Conservation (phyloP, 768 basidiomycete species). For the Naematelia encephala region DNA sequence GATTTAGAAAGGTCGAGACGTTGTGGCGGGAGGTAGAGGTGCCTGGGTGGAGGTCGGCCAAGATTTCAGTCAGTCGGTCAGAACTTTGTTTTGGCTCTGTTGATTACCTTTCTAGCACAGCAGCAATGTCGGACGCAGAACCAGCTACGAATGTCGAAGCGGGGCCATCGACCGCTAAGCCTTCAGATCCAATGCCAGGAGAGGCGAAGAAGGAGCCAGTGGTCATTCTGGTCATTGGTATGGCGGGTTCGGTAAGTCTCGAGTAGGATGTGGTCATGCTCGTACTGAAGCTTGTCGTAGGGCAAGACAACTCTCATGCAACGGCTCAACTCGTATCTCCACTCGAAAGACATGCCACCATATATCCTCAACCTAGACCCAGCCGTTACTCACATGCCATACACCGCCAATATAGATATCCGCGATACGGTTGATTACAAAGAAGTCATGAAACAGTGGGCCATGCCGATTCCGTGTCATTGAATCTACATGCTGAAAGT, state of each 20-base stretch:
- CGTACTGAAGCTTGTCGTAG: conserved; percentile 18
- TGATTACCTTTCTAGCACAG: no score
- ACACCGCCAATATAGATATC: conserved; percentile 96
- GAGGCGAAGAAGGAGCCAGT: conserved; percentile 57
- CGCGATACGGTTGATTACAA: conserved; percentile 95
- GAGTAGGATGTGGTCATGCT: not conserved
- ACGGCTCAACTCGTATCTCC: conserved; percentile 85
- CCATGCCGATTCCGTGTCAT: conserved; percentile 28
- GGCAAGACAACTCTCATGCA: conserved; percentile 98
- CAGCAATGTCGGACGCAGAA: not conserved
- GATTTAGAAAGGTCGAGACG: no score
- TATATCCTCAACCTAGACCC: conserved; percentile 98
- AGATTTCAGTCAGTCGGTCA: no score
- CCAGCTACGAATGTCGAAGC: not conserved
- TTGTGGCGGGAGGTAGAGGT: no score
- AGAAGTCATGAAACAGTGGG: conserved; percentile 99
- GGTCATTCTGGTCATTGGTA: conserved; percentile 85
- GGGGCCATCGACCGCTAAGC: not conserved
- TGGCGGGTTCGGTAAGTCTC: conserved; percentile 70
- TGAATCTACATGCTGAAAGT: not conserved
- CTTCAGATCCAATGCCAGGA: not conserved
- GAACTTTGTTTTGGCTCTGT: no score
- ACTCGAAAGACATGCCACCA: conserved; percentile 65
- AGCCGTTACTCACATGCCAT: conserved; percentile 84
- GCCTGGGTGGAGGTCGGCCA: no score